Conservation (phyloP, 805 yeast genomes). For the Schwanniomyces polymorphus region DNA sequence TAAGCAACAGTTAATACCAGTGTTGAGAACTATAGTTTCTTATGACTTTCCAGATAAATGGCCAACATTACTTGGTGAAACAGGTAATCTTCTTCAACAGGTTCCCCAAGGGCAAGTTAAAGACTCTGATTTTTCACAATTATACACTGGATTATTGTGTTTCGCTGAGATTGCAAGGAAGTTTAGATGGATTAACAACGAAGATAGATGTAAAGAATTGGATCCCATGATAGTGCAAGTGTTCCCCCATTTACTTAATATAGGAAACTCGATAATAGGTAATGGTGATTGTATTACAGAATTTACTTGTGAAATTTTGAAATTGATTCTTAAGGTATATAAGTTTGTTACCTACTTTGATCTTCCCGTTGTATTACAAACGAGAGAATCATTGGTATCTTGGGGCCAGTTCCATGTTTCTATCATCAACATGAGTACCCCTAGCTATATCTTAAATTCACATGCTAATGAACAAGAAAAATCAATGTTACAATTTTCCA, state of each 20-base stretch:
- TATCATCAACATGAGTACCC: conserved; percentile 60
- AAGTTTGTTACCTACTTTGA: conserved; percentile 76
- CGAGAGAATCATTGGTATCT: conserved; percentile 45
- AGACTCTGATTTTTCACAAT: conserved; percentile 20
- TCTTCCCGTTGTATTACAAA: conserved; percentile 63
- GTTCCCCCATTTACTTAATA: conserved; percentile 64
- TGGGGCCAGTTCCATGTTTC: conserved; percentile 82
- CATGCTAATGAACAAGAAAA: conserved; percentile 45
- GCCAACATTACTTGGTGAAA: conserved; percentile 31
- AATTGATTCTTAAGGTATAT: conserved; percentile 70
- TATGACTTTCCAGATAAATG: conserved; percentile 37
- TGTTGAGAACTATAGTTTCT: conserved; percentile 31
- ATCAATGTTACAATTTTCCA: conserved; percentile 68
- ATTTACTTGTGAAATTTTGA: conserved; percentile 66
- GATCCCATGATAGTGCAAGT: conserved; percentile 51
- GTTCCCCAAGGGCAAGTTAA: conserved; percentile 12
- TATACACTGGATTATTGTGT: conserved; percentile 69
- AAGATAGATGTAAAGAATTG: conserved; percentile 30
- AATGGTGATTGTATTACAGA: conserved; percentile 24
- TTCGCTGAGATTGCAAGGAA: conserved; percentile 68
- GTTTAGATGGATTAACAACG: conserved; percentile 70
- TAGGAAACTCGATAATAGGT: conserved; percentile 56
- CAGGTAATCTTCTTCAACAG: conserved; percentile 32
- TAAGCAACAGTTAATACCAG: conserved; percentile 40
- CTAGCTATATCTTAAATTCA: conserved; percentile 49